These are phyloP conservation scores for Trifolium subterraneum DNA, from an alignment of 306 rosid genomes.

Conservation along the genomic window DNA sequence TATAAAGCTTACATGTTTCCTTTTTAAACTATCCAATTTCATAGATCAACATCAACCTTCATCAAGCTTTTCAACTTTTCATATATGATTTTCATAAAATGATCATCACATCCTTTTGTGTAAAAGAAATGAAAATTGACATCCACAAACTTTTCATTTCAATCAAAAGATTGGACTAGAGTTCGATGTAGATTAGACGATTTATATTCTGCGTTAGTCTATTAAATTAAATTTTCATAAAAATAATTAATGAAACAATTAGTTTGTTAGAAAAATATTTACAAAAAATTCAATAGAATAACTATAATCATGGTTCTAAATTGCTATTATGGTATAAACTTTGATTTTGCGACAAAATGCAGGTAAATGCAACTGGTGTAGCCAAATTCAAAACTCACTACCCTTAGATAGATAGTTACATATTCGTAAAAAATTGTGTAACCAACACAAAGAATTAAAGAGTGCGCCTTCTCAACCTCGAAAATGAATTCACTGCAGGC, in stretches of 20 bases:
- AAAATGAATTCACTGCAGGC: no score
- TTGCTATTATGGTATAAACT: neutral
- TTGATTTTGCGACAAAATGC: neutral
- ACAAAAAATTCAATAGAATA: neutral
- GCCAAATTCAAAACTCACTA: no score
- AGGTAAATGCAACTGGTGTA: neutral
- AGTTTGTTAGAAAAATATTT: no score
- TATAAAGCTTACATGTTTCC: constrained; percentile 41
- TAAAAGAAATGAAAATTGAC: constrained; percentile 9
- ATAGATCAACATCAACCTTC: constrained; percentile 35
- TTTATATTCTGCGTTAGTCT: no score
- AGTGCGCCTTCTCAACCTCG: constrained; percentile 38
- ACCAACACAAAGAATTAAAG: neutral
- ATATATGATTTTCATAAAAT: constrained; percentile 32
- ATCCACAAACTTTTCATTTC: neutral
- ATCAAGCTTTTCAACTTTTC: constrained; percentile 55
- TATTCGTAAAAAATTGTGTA: neutral
- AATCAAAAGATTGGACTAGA: neutral
- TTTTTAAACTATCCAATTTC: constrained; percentile 35
- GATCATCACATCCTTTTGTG: constrained; percentile 41
- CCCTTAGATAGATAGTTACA: no score
- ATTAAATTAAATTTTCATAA: no score
- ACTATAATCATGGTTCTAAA: neutral
- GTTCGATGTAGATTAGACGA: neutral
- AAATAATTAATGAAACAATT: no score